Base-by-base conservation (phyloP, 75 land plant genomes). In the Adiantum capillusveneris region DNA sequence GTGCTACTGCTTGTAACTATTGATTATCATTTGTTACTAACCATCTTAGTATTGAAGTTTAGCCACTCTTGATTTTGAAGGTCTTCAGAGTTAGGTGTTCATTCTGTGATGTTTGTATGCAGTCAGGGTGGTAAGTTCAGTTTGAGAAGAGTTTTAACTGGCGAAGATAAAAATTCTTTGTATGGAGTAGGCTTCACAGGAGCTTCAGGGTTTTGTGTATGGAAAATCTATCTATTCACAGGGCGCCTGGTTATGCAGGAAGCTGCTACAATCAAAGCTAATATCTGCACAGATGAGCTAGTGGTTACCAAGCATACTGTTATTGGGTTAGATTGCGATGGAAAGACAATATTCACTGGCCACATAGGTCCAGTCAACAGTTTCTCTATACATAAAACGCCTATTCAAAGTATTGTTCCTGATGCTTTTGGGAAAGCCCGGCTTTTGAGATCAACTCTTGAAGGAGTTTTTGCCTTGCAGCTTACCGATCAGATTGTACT, bases 121-220 rank as follows among this genome's bases (percentile, higher is more conserved):
- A 53, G 55, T 53, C 25, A 53, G 6, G 28, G 28, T 25, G 55
- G 55, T 5, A 53, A 1, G 55, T 53, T 53, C 55, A 25, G 55
- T 20, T 42, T 69, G 41, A 51, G 29, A 52, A 62, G 61, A 53
- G 29, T 69, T 7, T 31, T 60, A 13, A 27, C 62, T 18, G 57
- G 56, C 20, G 17, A 53, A n/a, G 69, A 72, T 21, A 60, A 41
- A 45, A 28, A 28, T 19, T 45, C 65, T n/a, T 45, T 59, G n/a
- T 72, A 58, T 59, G 75, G 63, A 29, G 59, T 58, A 65, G 75
- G 75, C 26, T 72, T 59, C 19, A 43, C 44, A 1, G 75, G 63
- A n/a, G 31, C 31, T n/a, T 48, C 46, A 11, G 71, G 71, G n/a
- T 51, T 69, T 22, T 54, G 49, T 27, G 29, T 61, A 5, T 54